Evolutionary conservation across 2,329 filamentous ascomycete species (phyloP).

Genomic region (Diaporthe citriasiana): DNA sequence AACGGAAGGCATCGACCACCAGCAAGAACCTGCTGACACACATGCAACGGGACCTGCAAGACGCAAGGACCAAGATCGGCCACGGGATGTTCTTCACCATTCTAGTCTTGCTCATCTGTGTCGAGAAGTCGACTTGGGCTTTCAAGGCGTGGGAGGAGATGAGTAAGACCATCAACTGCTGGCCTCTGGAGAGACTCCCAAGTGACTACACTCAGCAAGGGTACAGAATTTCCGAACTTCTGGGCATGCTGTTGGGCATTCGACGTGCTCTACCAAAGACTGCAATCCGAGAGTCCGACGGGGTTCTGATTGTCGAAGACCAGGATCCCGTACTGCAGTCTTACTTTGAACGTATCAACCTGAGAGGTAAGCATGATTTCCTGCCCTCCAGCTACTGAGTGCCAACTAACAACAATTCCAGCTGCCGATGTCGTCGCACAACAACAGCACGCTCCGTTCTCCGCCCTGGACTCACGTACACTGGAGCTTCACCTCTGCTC

Average conservation of each 20-base stretch:
- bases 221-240: slow-evolving; percentile 68
- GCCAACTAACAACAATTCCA: slow-evolving; percentile 44
- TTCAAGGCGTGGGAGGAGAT: slow-evolving; percentile 78
- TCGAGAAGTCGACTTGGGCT: slow-evolving; percentile 78
- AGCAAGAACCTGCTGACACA: slow-evolving; percentile 71
- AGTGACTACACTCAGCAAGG: slow-evolving; percentile 71
- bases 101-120: slow-evolving; percentile 74
- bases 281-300: slow-evolving; percentile 58
- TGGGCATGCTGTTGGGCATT: slow-evolving; percentile 74
- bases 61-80: slow-evolving; percentile 71
- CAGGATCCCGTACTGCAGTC: slow-evolving; percentile 60
- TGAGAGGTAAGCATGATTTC: slow-evolving; percentile 66
- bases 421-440: slow-evolving; percentile 59
- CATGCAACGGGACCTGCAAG: slow-evolving; percentile 73
- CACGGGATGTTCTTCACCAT: slow-evolving; percentile 74
- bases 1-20: slow-evolving; percentile 72
- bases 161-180: slow-evolving; percentile 60
- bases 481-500: slow-evolving; percentile 62
- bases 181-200: slow-evolving; percentile 73
- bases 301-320: slow-evolving; percentile 63
- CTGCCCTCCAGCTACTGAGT: not conserved
- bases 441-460: slow-evolving; percentile 67
- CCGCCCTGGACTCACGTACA: slow-evolving; percentile 61
- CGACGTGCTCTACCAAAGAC: slow-evolving; percentile 71
- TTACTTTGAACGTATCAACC: slow-evolving; percentile 69